Conservation (phyloP, 2,329 filamentous ascomycete species). For the Aureobasidium melanogenum region DNA sequence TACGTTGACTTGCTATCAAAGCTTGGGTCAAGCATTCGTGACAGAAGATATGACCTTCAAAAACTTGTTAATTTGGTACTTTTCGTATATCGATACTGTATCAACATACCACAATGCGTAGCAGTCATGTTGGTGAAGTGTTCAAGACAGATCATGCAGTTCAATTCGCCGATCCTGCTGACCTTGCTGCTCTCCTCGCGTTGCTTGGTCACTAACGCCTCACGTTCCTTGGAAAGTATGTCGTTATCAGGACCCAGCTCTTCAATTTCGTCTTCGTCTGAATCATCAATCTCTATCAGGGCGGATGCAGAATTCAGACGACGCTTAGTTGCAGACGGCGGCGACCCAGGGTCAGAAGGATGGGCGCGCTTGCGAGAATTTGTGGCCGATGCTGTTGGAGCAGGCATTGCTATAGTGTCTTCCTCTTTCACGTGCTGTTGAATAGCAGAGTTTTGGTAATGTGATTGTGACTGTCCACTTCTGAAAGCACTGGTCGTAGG, state of each 20-base stretch:
- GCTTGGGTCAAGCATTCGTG: slow-evolving; percentile 54
- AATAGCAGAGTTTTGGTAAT: background rate
- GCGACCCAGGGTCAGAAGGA: background rate
- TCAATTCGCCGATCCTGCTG: slow-evolving; percentile 34
- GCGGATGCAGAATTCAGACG: background rate
- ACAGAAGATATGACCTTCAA: slow-evolving; percentile 53
- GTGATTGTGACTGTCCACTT: background rate
- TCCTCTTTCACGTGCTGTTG: background rate
- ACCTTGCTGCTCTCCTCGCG: slow-evolving; percentile 23
- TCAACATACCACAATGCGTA: slow-evolving; percentile 48
- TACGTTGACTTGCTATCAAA: slow-evolving; percentile 47
- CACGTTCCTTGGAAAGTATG: slow-evolving; percentile 43
- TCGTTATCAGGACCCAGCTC: slow-evolving; percentile 20
- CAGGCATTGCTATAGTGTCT: background rate
- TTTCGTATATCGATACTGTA: background rate
- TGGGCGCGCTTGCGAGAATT: slow-evolving; percentile 1
- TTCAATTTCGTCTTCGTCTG: background rate
- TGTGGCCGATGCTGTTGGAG: background rate
- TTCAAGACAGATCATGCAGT: slow-evolving; percentile 59
- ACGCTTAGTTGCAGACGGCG: background rate
- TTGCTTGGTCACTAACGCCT: slow-evolving; percentile 41
- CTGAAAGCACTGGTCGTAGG: background rate
- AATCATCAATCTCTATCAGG: background rate
- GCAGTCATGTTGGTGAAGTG: slow-evolving; percentile 50
- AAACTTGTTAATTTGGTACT: background rate